Conservation (phyloP, 345 rosid genomes). For the Hibiscus trionum region DNA sequence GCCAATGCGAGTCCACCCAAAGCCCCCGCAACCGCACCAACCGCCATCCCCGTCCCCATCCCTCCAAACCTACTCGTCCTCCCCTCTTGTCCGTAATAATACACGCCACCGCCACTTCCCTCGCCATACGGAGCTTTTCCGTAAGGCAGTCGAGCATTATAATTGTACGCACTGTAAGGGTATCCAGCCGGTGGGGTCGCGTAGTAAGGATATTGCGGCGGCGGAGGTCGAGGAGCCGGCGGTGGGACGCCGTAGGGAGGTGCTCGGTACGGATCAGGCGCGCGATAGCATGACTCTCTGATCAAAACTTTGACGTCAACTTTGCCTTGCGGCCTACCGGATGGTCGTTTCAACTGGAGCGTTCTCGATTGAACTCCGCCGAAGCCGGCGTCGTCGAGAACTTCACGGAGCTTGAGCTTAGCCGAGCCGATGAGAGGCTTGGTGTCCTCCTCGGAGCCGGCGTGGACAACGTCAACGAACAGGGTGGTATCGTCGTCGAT, state of each 20-base stretch:
- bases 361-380: too few species aligned
- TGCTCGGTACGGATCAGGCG: background rate
- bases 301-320: background rate
- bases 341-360: background rate
- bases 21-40: background rate
- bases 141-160: background rate
- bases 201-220: too few species aligned
- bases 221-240: background rate
- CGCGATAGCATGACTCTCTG: background rate
- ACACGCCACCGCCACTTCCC: background rate
- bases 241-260: background rate
- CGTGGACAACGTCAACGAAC: too few species aligned
- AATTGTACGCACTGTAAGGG: background rate
- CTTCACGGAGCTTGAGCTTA: too few species aligned
- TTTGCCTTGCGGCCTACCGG: background rate
- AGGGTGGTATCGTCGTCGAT: too few species aligned
- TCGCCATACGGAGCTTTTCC: background rate
- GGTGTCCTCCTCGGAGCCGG: too few species aligned
- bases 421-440: too few species aligned
- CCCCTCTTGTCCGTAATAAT: too few species aligned
- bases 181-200: background rate
- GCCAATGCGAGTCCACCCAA: background rate
- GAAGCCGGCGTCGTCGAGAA: too few species aligned
- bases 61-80: background rate
- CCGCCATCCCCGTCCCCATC: background rate